phyloP scores from a whole-genome alignment of 78 protist genomes.

The Chrysochromulina parva region DNA sequence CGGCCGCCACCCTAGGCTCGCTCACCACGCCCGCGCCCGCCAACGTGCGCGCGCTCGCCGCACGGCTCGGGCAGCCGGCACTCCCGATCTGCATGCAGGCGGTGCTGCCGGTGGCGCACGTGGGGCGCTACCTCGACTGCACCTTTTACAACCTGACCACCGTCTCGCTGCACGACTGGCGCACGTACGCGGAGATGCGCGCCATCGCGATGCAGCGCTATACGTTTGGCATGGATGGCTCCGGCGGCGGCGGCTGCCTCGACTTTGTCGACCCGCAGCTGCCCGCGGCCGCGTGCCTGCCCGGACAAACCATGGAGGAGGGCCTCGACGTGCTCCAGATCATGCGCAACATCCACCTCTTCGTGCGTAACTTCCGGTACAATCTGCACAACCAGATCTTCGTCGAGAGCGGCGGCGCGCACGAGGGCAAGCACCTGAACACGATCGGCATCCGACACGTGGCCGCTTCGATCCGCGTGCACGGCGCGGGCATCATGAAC shows the following conservation, averaged over 20 bases:
- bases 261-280: neutral
- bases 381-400: conserved; percentile 86
- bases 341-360: conserved; percentile 92
- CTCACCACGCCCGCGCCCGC: neutral
- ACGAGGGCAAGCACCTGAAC: conserved; percentile 70
- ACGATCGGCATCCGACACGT: conserved; percentile 87
- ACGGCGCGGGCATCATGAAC: conserved; percentile 97
- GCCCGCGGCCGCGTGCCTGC: neutral
- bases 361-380: conserved; percentile 90
- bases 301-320: conserved; percentile 31
- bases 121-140: conserved; percentile 76
- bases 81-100: neutral
- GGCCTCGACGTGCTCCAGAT: conserved; percentile 94
- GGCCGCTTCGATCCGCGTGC: conserved; percentile 90
- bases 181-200: conserved; percentile 91
- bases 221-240: conserved; percentile 67
- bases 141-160: conserved; percentile 94
- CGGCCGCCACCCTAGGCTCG: neutral
- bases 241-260: conserved; percentile 73
- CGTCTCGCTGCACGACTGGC: conserved; percentile 87
- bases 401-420: neutral
- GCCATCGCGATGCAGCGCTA: conserved; percentile 84
- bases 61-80: conserved; percentile 3
- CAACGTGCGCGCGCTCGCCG: neutral
- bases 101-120: neutral